Base-by-base conservation (phyloP, 345 rosid genomes). In the Salix caprea region DNA sequence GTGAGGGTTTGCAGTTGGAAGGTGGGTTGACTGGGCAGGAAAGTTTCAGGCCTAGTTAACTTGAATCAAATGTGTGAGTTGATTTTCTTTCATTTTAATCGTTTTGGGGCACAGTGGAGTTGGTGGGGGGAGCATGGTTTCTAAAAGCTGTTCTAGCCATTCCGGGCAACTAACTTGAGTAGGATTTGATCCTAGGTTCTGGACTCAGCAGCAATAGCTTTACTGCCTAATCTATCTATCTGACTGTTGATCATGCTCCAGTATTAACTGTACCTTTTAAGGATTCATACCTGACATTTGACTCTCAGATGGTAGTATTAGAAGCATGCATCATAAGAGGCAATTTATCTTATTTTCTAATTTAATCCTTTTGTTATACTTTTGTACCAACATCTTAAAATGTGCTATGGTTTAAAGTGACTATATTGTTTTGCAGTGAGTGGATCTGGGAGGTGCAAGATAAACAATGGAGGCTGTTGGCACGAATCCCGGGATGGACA, bases 401-500 rank as follows among this genome's bases (percentile, higher is more conserved):
- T 48, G 52, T 76, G 12, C 58, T 28, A 23, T 65, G 70, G 23
- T 39, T 28, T 34, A 30, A 64, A 5, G 65, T 39, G 54, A 60
- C 44, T 46, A 18, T 42, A 16, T 68, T 81, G 32, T 18, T 19
- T 67, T 73, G 79, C 86, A 90, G 93, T 89, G 16, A 88, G 91
- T 67, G 93, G 93, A 64, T 79, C 93, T 67, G 91, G 93, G 56
- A 85, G 84, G 76, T 90, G 93, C 84, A 87, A 84, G 73, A 85
- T 90, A 52, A 90, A 90, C 67, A 90, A 90, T 79, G 93, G 93
- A 75, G 93, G 93, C 70, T 90, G 93, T 79, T 90, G 93, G 93
- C 91, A 88, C 77, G 86, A 83, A 40, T 88, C 87, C 62, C 80
- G 75, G 72, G 73, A 85, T 71, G 90, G 93, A 28, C 91, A 84